Conservation (phyloP, 2,329 filamentous ascomycete genomes). For the Fusarium sp. region DNA sequence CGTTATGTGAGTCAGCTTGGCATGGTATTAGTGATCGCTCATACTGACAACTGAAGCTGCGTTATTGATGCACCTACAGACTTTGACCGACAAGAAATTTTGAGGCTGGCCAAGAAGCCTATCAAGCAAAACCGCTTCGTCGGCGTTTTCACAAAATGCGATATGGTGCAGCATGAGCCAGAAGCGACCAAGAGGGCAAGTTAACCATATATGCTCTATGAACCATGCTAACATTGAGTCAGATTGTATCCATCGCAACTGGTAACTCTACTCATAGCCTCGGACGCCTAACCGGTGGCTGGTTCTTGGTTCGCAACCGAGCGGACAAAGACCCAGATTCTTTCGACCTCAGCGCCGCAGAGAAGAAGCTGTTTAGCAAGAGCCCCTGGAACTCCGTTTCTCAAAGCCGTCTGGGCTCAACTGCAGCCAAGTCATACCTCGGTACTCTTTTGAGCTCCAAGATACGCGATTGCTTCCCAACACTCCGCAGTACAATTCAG, state of each 20-base stretch:
- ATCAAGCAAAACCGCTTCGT: conserved; percentile 47
- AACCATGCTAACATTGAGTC: background rate
- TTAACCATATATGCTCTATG: rapidly evolving
- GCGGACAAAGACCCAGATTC: conserved; percentile 37
- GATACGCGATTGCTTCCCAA: conserved; percentile 49
- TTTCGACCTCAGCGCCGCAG: conserved; percentile 43
- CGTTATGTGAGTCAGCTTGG: conserved; percentile 47
- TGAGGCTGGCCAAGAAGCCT: conserved; percentile 41
- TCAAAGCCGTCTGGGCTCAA: conserved; percentile 41
- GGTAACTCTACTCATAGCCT: background rate
- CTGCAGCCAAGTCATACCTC: conserved; percentile 45
- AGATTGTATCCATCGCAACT: conserved; percentile 30
- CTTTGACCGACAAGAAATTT: conserved; percentile 46
- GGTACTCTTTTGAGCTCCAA: conserved; percentile 47
- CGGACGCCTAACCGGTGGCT: conserved; percentile 36
- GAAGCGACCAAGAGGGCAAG: conserved; percentile 15
- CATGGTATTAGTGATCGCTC: rapidly evolving
- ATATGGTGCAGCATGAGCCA: conserved; percentile 35
- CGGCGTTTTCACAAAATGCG: conserved; percentile 53
- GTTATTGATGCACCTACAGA: conserved; percentile 48
- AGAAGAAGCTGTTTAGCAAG: conserved; percentile 43
- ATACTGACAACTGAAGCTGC: conserved; percentile 41
- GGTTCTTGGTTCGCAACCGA: conserved; percentile 53
- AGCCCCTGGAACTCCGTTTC: conserved; percentile 45
- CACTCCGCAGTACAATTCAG: conserved; percentile 40